Evolutionary conservation across 2,329 filamentous ascomycete species (phyloP), one percentile per base, ranked within the genome.

Genomic region (Aspergillus pseudoterreus): DNA sequence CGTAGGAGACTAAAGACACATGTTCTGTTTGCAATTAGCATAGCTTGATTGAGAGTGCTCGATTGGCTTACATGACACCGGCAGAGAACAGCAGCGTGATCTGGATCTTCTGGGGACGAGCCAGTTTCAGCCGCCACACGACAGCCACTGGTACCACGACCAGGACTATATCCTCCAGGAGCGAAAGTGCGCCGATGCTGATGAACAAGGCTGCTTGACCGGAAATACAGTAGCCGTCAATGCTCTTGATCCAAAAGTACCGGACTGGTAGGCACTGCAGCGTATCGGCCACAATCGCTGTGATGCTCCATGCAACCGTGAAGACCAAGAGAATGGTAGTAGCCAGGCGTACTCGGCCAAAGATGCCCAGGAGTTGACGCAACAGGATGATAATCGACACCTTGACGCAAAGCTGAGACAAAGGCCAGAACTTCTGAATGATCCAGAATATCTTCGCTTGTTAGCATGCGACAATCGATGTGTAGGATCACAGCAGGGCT

Each of bases 251-350:
- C 45, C 54, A 62, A 21, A 48, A 61, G 19, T 62, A 58, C 45
- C 57, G 57, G 6, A 58, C 51, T 21, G 59, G 59, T 32, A 21
- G 52, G 22, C 58, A 61, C 43, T 62, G 59, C 6, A 62, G 57
- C 2, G 45, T 61, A 50, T 61, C 59, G 4, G 47, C 55, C n/a
- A 62, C 22, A 1, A 62, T 24, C 2, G 52, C 53, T 2, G 55
- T 52, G 10, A 57, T 12, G 9, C 48, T 56, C 59, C 59, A 62
- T 6, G 43, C 9, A 8, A 51, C 30, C 15, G 56, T 51, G 9
- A 61, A 51, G 6, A 50, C 41, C 10, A 60, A 51, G 6, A 58
- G 43, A 4, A 22, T 30, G 0, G 19, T 41, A 4, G 54, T 39
- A 10, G 44, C 24, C n/a, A 47, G 43, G 36, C 17, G 17, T n/a